phyloP scores from a whole-genome alignment of 768 basidiomycete genomes.

The Leucosporidium creatinivorum region DNA sequence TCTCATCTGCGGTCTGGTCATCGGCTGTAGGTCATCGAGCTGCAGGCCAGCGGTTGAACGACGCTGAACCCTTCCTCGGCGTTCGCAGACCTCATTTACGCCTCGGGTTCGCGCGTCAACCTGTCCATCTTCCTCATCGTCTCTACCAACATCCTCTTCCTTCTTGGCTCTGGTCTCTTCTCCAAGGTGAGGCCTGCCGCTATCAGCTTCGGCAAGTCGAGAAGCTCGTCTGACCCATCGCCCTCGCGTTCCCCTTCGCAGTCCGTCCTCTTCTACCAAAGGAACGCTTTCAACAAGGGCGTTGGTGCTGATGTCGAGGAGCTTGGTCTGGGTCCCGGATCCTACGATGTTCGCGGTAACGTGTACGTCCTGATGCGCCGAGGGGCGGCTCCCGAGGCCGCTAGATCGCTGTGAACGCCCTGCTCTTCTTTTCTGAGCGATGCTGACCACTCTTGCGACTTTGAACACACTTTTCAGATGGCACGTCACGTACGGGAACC shows the following conservation, averaged over 20 bases:
- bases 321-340: constrained; percentile 63
- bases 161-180: constrained; percentile 91
- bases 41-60: neutral
- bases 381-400: no score
- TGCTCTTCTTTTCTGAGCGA: no score
- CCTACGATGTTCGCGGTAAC: constrained; percentile 48
- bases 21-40: neutral
- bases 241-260: neutral
- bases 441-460: no score
- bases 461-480: neutral
- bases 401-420: no score
- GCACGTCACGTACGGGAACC: constrained; percentile 44
- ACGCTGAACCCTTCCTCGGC: neutral
- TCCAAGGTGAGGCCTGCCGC: constrained; percentile 46
- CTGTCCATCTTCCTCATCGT: constrained; percentile 75
- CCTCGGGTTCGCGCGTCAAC: constrained; percentile 67
- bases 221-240: no score
- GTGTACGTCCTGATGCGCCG: constrained; percentile 39
- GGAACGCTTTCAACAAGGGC: constrained; percentile 53
- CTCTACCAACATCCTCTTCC: constrained; percentile 83
- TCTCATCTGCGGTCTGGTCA: constrained; percentile 62
- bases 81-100: constrained; percentile 57
- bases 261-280: neutral
- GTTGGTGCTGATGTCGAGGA: constrained; percentile 62
- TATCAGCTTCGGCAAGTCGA: constrained; percentile 10